Evolutionary conservation across 352 stramenopile species (phyloP).

Genomic region (Plasmopara muralis): DNA sequence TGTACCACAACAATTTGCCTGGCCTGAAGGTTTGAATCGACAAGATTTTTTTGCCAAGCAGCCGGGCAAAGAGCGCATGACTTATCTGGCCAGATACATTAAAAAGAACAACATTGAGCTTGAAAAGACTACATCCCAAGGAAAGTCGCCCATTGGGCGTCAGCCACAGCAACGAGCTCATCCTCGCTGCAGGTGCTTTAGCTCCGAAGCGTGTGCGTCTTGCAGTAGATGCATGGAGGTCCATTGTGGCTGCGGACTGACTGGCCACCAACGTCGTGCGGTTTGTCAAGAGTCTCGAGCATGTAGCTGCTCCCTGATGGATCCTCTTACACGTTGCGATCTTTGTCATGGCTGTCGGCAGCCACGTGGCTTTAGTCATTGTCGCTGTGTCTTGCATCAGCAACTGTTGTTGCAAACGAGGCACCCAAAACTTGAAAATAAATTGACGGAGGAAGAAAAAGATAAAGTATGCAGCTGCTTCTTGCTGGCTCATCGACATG

Average conservation of each 20-base stretch:
- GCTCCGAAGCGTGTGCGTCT: slow-evolving; percentile 37
- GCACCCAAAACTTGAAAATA: slow-evolving; percentile 13
- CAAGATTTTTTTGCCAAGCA: slow-evolving; percentile 19
- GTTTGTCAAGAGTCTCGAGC: slow-evolving; percentile 59
- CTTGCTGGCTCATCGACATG: slow-evolving; percentile 17
- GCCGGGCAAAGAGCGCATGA: slow-evolving; percentile 22
- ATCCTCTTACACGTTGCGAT: slow-evolving; percentile 30
- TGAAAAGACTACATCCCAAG: slow-evolving; percentile 6
- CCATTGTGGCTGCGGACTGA: slow-evolving; percentile 48
- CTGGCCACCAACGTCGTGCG: slow-evolving; percentile 10
- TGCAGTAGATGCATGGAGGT: slow-evolving; percentile 54
- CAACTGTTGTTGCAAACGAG: slow-evolving; percentile 20
- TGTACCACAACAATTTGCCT: slow-evolving; percentile 11
- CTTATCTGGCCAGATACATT: slow-evolving; percentile 23
- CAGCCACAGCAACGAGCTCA: slow-evolving; percentile 15
- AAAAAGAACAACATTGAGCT: slow-evolving; percentile 21
- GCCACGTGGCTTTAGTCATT: slow-evolving; percentile 36
- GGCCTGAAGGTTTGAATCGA: slow-evolving; percentile 17
- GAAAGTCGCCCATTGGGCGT: slow-evolving; percentile 14
- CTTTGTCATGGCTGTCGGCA: slow-evolving; percentile 56
- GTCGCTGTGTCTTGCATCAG: slow-evolving; percentile 51
- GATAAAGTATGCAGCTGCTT: slow-evolving; percentile 36
- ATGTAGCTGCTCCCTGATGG: slow-evolving; percentile 40
- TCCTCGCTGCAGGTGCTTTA: slow-evolving; percentile 39
- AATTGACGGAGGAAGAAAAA: slow-evolving; percentile 15